These are phyloP conservation scores for Berberis vulgaris DNA, from an alignment of 164 flowering plant species.

Conservation along the genomic window DNA sequence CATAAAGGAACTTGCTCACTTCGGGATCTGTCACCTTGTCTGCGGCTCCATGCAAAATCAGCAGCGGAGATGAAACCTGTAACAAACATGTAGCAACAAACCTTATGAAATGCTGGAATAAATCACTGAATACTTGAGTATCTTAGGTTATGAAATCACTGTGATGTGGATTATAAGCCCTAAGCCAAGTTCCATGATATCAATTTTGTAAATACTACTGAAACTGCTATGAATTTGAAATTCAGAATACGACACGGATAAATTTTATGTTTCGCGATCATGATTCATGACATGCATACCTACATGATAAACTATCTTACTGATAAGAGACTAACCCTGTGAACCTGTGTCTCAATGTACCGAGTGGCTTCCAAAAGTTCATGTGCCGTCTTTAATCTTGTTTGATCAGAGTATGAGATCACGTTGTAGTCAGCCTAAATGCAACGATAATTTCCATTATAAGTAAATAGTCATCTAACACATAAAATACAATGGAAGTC, in stretches of 20 bases:
- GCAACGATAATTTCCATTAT: not conserved
- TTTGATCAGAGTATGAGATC: conserved; percentile 55
- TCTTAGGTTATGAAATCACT: too few relatives aligned
- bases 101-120: too few relatives aligned
- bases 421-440: conserved; percentile 72
- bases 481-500: not conserved
- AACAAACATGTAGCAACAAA: too few relatives aligned
- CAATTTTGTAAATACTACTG: too few relatives aligned
- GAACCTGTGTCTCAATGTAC: conserved; percentile 56
- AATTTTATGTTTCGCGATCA: too few relatives aligned
- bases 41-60: conserved; percentile 84
- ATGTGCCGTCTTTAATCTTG: conserved; percentile 62
- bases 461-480: not conserved
- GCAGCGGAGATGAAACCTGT: conserved; percentile 75
- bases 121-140: too few relatives aligned
- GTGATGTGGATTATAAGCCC: too few relatives aligned
- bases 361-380: conserved; percentile 69
- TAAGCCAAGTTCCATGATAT: too few relatives aligned
- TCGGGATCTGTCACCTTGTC: conserved; percentile 84
- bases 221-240: too few relatives aligned
- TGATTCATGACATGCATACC: too few relatives aligned
- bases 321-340: conserved; percentile 40
- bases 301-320: too few relatives aligned
- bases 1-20: conserved; percentile 71
- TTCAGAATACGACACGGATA: too few relatives aligned